Evolutionary conservation across 164 flowering plant species (phyloP), one percentile per base, ranked within the genome.

Genomic region (Vitis labrusca): DNA sequence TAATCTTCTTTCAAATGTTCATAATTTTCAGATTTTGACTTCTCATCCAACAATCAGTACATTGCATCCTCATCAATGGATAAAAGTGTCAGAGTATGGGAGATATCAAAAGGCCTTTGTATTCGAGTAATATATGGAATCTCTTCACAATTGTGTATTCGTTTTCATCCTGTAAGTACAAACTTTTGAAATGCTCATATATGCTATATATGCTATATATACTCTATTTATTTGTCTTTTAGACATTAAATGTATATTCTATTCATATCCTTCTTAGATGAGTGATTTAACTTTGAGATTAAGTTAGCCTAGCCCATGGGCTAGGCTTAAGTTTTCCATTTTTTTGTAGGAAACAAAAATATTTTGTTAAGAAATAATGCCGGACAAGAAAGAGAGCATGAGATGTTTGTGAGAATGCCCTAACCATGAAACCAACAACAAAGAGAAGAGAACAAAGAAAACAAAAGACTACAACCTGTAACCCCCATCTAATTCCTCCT

Each of bases 61-160:
- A 88, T 95, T 81, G 93, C 98, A 70, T 95, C 98, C 50, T 82
- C 98, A 57, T 95, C 99, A 59, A 60, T 89, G 81, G 99, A 95
- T 78, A 93, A 95, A 84, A 93, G 97, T 72, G 92, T 95, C 57
- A 82, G 97, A 87, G 92, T 95, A 58, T 95, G 99, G 99, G 98
- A 91, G 77, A 85, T 95, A 70, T 77, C 91, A 16, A 86, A 81
- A 83, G 99, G 97, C 66, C 65, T 85, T 74, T 95, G 98, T 82
- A 82, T 95, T 69, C 83, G 98, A 67, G 97, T 95, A 67, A 90
- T 93, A 70, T 95, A 95, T 82, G 98, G 98, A 71, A 88, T 90
- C 59, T 86, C 97, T 60, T 74, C 97, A 23, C 99, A 95, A 71
- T 74, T 85, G 70, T 95, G 97, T 81, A 91, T 95, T 56, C 94